Conservation (phyloP, 768 basidiomycete species). For the Mycena crocata region DNA sequence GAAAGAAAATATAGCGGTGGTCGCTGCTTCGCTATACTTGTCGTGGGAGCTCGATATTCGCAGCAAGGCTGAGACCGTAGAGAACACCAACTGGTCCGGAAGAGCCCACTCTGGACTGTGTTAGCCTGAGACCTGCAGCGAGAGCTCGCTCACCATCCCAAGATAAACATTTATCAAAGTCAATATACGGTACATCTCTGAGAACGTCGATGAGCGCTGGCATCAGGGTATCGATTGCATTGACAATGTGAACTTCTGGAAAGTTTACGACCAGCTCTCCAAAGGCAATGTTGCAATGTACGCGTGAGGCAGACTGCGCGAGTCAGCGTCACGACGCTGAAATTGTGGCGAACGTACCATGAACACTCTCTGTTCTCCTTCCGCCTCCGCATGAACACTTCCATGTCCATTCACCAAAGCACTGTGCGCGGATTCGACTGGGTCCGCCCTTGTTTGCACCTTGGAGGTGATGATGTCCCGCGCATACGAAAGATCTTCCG, state of each 20-base stretch:
- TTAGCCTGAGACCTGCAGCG: conserved; percentile 8
- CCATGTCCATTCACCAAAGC: conserved; percentile 38
- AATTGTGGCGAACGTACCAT: conserved; percentile 61
- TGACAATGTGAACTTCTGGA: conserved; percentile 61
- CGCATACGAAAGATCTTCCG: conserved; percentile 60
- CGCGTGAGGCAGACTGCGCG: conserved; percentile 73
- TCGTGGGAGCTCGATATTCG: conserved; percentile 69
- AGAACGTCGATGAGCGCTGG: conserved; percentile 75
- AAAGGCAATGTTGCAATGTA: conserved; percentile 86
- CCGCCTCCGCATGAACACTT: conserved; percentile 37
- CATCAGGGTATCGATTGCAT: conserved; percentile 63
- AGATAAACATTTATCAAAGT: conserved; percentile 81
- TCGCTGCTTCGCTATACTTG: conserved; percentile 61
- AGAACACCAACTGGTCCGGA: conserved; percentile 85
- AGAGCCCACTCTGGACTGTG: conserved; percentile 78
- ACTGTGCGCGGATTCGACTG: conserved; percentile 35
- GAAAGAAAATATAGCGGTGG: conserved; percentile 73
- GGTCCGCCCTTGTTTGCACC: conserved; percentile 57
- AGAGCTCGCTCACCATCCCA: conserved; percentile 78
- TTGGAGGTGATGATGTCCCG: conserved; percentile 71
- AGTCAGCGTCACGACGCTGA: conserved; percentile 13
- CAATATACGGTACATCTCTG: conserved; percentile 77
- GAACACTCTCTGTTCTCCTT: conserved; percentile 52
- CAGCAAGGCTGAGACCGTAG: conserved; percentile 81
- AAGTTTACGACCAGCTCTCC: conserved; percentile 80